Conservation (phyloP, 2,329 filamentous ascomycete genomes). For the Fusarium tricinctum region DNA sequence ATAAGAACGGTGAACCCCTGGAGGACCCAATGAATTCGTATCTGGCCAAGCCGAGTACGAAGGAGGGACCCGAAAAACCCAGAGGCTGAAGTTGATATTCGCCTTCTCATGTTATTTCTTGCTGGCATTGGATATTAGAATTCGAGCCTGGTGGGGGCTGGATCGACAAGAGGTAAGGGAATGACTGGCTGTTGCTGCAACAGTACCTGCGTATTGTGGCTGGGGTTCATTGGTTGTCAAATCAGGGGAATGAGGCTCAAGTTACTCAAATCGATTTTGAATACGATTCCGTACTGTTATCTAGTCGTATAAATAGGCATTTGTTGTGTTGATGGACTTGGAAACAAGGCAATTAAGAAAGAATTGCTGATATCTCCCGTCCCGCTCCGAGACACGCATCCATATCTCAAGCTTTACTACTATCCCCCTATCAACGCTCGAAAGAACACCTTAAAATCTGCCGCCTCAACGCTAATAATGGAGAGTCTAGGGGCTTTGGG, state of each 20-base stretch:
- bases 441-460: constrained; percentile 37
- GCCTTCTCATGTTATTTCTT: background rate
- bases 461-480: constrained; percentile 30
- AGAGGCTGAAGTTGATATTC: constrained; percentile 14
- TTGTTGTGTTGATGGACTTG: background rate
- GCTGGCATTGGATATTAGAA: constrained; percentile 18
- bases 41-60: constrained; percentile 33
- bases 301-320: background rate
- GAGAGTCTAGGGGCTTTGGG: constrained; percentile 16
- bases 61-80: background rate
- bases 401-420: constrained; percentile 11
- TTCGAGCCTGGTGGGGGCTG: constrained; percentile 34
- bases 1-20: constrained; percentile 19
- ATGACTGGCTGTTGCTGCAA: constrained; percentile 18
- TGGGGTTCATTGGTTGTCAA: constrained; percentile 13
- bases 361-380: constrained; percentile 12
- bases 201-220: constrained; percentile 43
- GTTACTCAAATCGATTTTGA: background rate
- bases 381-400: constrained; percentile 18
- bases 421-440: constrained; percentile 30
- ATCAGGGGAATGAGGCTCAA: constrained; percentile 3
- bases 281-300: background rate
- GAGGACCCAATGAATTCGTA: constrained; percentile 10
- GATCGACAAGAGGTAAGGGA: constrained; percentile 32
- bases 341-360: background rate